phyloP scores from a whole-genome alignment of 768 basidiomycete genomes.

The Tylopilus plumbeoviolaceoides region DNA sequence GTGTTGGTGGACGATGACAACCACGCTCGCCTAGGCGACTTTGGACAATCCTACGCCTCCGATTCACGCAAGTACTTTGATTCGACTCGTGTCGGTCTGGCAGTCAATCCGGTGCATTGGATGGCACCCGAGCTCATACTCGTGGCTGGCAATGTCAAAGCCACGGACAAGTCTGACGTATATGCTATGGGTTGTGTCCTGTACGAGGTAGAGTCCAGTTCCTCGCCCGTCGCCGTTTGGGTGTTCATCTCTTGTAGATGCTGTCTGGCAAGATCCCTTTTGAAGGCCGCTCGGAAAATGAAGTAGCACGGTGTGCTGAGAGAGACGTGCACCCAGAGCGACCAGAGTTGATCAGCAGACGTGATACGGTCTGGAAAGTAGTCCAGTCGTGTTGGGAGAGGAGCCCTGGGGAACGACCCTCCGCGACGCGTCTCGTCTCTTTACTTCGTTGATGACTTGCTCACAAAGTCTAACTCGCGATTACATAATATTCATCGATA shows the following conservation, averaged over 20 bases:
- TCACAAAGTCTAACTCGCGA: too few species aligned
- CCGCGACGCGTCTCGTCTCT: slow-evolving; percentile 4
- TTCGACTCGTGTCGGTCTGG: slow-evolving; percentile 18
- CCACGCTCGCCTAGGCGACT: slow-evolving; percentile 23
- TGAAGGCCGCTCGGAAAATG: neutral
- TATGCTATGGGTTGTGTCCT: slow-evolving; percentile 28
- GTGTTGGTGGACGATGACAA: slow-evolving; percentile 14
- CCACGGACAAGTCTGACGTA: slow-evolving; percentile 18
- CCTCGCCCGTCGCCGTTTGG: neutral
- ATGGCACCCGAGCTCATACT: slow-evolving; percentile 26
- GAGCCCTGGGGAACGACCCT: slow-evolving; percentile 11
- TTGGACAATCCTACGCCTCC: slow-evolving; percentile 25
- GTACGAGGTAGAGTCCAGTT: slow-evolving; percentile 24
- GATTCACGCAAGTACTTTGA: slow-evolving; percentile 25
- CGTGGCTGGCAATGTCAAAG: slow-evolving; percentile 2
- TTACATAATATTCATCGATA: neutral
- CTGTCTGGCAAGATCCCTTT: slow-evolving; percentile 17
- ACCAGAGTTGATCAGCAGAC: slow-evolving; percentile 3
- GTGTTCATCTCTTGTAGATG: slow-evolving; percentile 14
- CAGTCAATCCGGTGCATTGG: slow-evolving; percentile 16
- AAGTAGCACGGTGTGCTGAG: neutral
- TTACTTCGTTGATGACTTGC: neutral
- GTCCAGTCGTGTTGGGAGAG: slow-evolving; percentile 9
- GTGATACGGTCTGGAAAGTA: slow-evolving; percentile 16
- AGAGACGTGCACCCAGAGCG: neutral